Evolutionary conservation across 169 alveolate species (phyloP).

Genomic region (Perkinsus chesapeaki): DNA sequence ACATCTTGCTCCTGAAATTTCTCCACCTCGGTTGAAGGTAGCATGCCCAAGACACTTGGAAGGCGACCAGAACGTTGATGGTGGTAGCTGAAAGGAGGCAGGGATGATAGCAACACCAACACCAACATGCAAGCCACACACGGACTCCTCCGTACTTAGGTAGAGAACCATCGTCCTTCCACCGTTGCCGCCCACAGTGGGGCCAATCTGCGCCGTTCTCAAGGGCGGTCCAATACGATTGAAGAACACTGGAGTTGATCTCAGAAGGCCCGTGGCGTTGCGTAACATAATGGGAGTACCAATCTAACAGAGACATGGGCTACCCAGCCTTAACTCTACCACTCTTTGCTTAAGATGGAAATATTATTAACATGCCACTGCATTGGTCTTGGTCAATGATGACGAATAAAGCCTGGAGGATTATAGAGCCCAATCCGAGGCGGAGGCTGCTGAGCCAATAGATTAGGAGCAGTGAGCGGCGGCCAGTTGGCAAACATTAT

Average conservation of each 20-base stretch:
- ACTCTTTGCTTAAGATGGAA: too few species aligned
- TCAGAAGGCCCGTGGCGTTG: not conserved
- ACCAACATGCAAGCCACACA: too few species aligned
- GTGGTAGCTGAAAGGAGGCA: not conserved
- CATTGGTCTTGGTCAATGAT: too few species aligned
- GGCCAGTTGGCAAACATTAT: not conserved
- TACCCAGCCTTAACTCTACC: too few species aligned
- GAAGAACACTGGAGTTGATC: not conserved
- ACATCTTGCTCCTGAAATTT: not conserved
- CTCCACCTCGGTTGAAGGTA: not conserved
- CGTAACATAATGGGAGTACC: not conserved
- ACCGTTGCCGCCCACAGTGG: not conserved
- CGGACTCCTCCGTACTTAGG: too few species aligned
- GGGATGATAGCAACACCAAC: not conserved
- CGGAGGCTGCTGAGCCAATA: not conserved
- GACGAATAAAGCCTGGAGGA: too few species aligned
- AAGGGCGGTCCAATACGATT: not conserved
- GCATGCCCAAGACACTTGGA: not conserved
- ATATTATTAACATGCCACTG: too few species aligned
- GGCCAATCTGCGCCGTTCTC: not conserved
- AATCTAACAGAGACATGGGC: not conserved
- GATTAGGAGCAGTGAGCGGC: not conserved
- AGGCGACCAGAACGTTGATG: not conserved
- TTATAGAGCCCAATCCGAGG: too few species aligned
- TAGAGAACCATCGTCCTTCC: not conserved